Evolutionary conservation across 2,329 filamentous ascomycete genomes (phyloP), one percentile per base, ranked within the genome.

Genomic region (Beauveria varroae): DNA sequence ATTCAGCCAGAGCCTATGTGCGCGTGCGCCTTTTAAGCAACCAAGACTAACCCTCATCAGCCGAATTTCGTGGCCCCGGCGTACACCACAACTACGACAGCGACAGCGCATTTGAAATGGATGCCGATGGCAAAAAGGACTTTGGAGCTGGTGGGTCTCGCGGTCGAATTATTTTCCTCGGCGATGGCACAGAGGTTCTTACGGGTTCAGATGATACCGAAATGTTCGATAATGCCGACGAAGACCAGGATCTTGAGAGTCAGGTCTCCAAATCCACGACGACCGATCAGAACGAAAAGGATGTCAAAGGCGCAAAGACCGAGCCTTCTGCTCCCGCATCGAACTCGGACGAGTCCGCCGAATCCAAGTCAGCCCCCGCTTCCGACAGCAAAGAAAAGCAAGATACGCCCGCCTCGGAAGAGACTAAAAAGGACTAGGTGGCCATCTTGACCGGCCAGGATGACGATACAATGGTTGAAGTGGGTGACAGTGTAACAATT

Each of bases 131-230:
- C 68, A 82, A 82, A 73, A 75, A 81, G 74, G 78, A 80, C 68
- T 88, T 89, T 71, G 84, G 85, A 65, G 78, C 84, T 68, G 79
- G 86, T 75, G 88, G 87, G 73, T 89, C 88, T 74, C 85, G 86
- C 74, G 91, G 92, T 68, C 87, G 93, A 69, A 92, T 97, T 74
- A 98, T 98, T 75, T 87, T 96, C 73, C 85, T 99, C 68, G 93
- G 93, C 67, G 93, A 98, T 79, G 95, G 93, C 70, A 96, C 91
- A 70, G 93, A 97, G 80, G 86, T 96, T 73, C 81, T 93, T 71
- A 91, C 91, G 68, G 91, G 95, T 75, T 89, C 89, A 73, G 87
- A 92, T 75, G 92, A 97, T 72, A 86, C 89, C 66, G 92, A 96
- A 70, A 93, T 96, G 87, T 96, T 97, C 76, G 91, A 97, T 74